These are phyloP conservation scores for Alternaria consortialis DNA, from an alignment of 2,329 filamentous ascomycete species.

Conservation along the genomic window DNA sequence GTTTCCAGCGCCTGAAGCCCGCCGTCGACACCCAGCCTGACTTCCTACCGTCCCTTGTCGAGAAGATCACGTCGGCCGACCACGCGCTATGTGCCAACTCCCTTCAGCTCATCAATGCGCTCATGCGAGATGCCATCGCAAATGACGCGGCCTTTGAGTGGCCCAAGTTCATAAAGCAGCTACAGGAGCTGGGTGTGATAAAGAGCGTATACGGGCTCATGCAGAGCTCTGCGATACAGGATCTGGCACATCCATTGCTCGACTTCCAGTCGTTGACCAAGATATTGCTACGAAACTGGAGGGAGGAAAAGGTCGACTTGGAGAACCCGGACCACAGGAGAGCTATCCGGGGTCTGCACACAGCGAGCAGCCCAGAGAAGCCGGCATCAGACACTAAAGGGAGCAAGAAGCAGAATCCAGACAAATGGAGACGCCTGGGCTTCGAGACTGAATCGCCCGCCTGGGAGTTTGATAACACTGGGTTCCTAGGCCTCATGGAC, in stretches of 20 bases:
- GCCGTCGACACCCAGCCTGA: conserved; percentile 90
- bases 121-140: conserved; percentile 90
- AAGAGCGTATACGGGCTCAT: conserved; percentile 89
- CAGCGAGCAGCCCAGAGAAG: conserved; percentile 79
- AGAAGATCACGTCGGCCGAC: conserved; percentile 89
- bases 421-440: conserved; percentile 92
- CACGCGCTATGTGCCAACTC: conserved; percentile 96
- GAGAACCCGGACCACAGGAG: conserved; percentile 88
- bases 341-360: conserved; percentile 84
- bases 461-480: conserved; percentile 83
- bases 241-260: conserved; percentile 85
- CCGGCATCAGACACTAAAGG: conserved; percentile 54
- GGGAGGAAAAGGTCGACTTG: conserved; percentile 81
- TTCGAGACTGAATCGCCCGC: conserved; percentile 91
- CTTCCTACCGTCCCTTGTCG: conserved; percentile 93
- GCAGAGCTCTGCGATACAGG: conserved; percentile 91
- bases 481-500: conserved; percentile 97
- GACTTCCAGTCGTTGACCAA: conserved; percentile 96
- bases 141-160: conserved; percentile 82
- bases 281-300: conserved; percentile 86
- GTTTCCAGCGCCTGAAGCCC: conserved; percentile 90
- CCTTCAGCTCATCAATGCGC: conserved; percentile 91
- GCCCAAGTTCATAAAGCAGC: conserved; percentile 91
- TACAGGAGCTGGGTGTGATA: conserved; percentile 93
- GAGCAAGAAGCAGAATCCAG: conserved; percentile 78